Conservation (phyloP, 2,329 filamentous ascomycete species). For the Exophiala xenobiotica region DNA sequence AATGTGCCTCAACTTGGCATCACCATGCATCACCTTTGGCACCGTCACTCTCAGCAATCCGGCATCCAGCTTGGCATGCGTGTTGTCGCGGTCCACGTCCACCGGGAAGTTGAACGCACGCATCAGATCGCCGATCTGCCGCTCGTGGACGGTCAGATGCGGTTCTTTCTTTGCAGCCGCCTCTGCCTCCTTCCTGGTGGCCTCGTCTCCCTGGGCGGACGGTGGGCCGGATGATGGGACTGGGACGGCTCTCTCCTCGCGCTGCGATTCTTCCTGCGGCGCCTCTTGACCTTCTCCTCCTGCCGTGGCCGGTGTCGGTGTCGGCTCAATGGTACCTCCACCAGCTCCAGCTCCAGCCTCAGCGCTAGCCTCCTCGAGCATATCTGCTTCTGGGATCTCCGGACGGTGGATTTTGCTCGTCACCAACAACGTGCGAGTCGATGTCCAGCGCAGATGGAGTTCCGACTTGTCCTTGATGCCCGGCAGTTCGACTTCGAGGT, state of each 20-base stretch:
- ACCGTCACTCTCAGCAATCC: conserved; percentile 28
- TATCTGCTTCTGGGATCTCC: conserved; percentile 21
- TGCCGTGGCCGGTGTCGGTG: background rate
- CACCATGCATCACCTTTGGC: conserved; percentile 24
- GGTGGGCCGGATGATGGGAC: too few relatives aligned
- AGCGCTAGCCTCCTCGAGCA: conserved; percentile 1
- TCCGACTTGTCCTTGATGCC: conserved; percentile 25
- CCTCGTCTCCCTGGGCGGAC: background rate
- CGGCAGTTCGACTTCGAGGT: conserved; percentile 29
- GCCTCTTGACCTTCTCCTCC: background rate
- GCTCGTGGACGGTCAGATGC: conserved; percentile 26
- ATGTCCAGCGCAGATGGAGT: conserved; percentile 26
- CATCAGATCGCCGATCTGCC: conserved; percentile 24
- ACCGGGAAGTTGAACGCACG: conserved; percentile 29
- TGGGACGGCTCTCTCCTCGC: background rate
- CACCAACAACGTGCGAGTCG: conserved; percentile 22
- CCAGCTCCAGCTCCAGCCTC: background rate
- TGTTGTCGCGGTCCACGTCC: conserved; percentile 27
- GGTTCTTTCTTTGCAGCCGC: conserved; percentile 12
- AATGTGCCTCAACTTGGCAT: conserved; percentile 9
- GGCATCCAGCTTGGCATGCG: conserved; percentile 27
- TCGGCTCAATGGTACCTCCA: background rate
- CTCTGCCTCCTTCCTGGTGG: background rate
- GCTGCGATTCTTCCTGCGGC: background rate
- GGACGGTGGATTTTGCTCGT: conserved; percentile 20